A percentile compares a stretch with the other conserved stretches of the same genome.
phyloP scores from a whole-genome alignment of 2,329 filamentous ascomycete species.

The Cladophialophora psammophila region DNA sequence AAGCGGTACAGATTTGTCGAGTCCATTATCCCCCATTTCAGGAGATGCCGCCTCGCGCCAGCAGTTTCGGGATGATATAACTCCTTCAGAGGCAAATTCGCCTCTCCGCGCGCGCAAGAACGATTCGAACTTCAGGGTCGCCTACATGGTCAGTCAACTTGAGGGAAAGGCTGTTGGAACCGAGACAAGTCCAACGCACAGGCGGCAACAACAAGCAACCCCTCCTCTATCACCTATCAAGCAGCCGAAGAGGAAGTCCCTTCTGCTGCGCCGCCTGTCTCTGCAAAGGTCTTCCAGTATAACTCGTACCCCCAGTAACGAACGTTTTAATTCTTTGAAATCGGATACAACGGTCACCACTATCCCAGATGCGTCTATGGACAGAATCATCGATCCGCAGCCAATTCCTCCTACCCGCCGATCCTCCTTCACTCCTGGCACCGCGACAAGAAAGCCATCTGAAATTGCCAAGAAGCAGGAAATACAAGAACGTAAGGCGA shows the following conservation, averaged over 20 bases:
- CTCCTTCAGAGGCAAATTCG: conserved; percentile 13
- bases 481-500: conserved; percentile 7
- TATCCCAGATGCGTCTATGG: conserved; percentile 31
- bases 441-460: conserved; percentile 37
- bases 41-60: conserved; percentile 19
- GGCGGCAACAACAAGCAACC: conserved; percentile 12
- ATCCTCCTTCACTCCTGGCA: conserved; percentile 38
- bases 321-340: conserved; percentile 17
- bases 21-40: conserved; percentile 26
- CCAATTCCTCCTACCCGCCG: conserved; percentile 36
- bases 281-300: conserved; percentile 28
- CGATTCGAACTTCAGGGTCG: conserved; percentile 31
- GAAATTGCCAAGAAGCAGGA: conserved; percentile 9
- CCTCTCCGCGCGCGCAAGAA: conserved; percentile 20
- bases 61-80: conserved; percentile 24
- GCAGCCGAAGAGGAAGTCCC: conserved; percentile 31
- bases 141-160: conserved; percentile 33
- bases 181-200: conserved; percentile 13
- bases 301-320: conserved; percentile 22
- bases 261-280: conserved; percentile 29
- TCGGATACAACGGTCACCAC: conserved; percentile 13
- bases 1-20: conserved; percentile 23
- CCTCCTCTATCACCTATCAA: conserved; percentile 24
- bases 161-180: conserved; percentile 25
- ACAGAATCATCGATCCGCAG: conserved; percentile 31